Base-by-base conservation (phyloP, 164 flowering plant genomes). In the Warburgia ugandensis region DNA sequence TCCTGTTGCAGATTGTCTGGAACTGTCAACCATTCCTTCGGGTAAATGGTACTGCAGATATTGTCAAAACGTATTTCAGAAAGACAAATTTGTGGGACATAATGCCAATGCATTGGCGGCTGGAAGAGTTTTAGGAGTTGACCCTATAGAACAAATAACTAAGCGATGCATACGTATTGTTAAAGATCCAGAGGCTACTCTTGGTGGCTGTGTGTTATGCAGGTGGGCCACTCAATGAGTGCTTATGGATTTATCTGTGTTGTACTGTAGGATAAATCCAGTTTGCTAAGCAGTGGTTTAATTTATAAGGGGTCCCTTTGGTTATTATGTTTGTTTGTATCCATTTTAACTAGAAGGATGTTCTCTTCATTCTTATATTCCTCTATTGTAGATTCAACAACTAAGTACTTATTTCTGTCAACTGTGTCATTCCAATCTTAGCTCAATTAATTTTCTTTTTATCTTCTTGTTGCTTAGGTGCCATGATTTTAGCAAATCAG, bases 31-130 rank as follows among this genome's bases (percentile, higher is more conserved):
- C 23, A 21, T 70, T 14, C 96, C 90, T 0, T 39, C 37, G 31
- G 95, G 77, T 50, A 61, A 47, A 32, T 89, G 91, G 94, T 73
- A 69, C 60, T 89, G 99, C 46, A 73, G 50, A 58, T 77, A 70
- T 54, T 89, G 99, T 67, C 56, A 61, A 55, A 72, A 62, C 47
- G 70, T 67, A 60, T 69, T 68, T 25, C 62, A 77, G 39, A 72
- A 56, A 47, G 91, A 79, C 40, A 80, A 68, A 39, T 61, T 57
- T 59, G 84, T 68, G 6, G 88, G 65, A 58, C 62, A 46, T 16
- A 81, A 80, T 68, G 78, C 60, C 23, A 76, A 88, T 74, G 94
- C 96, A 26, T 48, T 72, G 9, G 96, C 94, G 17, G 95, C 96
- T 62, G 96, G 96, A 27, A 73, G 96, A 58, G 73, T 83, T 48